Evolutionary conservation across 345 rosid species (phyloP).

Genomic region (Arabidopsis arenosa): DNA sequence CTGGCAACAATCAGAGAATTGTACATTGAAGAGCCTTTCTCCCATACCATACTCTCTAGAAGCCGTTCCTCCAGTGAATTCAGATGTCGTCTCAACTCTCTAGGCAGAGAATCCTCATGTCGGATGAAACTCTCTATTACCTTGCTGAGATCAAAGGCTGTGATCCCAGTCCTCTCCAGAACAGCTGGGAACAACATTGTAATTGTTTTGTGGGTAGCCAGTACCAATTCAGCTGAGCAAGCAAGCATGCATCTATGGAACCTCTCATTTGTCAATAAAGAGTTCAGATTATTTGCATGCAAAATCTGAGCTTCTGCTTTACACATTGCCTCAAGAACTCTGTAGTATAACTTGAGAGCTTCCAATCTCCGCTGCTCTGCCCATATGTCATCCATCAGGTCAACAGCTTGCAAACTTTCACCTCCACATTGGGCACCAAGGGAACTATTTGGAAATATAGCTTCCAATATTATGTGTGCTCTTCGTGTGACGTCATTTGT

Average conservation of each 20-base stretch:
- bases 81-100: conserved; percentile 95
- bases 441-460: conserved; percentile 84
- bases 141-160: conserved; percentile 99
- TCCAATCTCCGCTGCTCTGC: conserved; percentile 90
- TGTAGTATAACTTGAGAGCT: conserved; percentile 84
- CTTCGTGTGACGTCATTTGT: conserved; percentile 76
- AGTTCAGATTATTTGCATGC: conserved; percentile 82
- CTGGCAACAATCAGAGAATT: conserved; percentile 91
- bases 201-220: conserved; percentile 92
- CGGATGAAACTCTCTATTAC: conserved; percentile 97
- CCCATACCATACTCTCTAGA: conserved; percentile 99
- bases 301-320: conserved; percentile 84
- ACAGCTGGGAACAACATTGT: conserved; percentile 98
- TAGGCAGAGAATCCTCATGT: conserved; percentile 95
- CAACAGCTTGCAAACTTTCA: conserved; percentile 71
- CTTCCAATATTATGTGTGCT: conserved; percentile 87
- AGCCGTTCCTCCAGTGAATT: conserved; percentile 96
- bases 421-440: conserved; percentile 66
- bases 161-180: conserved; percentile 93
- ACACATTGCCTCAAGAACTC: conserved; percentile 97
- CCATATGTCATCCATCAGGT: conserved; percentile 94
- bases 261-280: conserved; percentile 92
- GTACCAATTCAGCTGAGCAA: conserved; percentile 93
- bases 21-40: conserved; percentile 95
- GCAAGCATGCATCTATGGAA: conserved; percentile 98